Evolutionary conservation across 768 basidiomycete genomes (phyloP).

Genomic region (Boletus speciosus): DNA sequence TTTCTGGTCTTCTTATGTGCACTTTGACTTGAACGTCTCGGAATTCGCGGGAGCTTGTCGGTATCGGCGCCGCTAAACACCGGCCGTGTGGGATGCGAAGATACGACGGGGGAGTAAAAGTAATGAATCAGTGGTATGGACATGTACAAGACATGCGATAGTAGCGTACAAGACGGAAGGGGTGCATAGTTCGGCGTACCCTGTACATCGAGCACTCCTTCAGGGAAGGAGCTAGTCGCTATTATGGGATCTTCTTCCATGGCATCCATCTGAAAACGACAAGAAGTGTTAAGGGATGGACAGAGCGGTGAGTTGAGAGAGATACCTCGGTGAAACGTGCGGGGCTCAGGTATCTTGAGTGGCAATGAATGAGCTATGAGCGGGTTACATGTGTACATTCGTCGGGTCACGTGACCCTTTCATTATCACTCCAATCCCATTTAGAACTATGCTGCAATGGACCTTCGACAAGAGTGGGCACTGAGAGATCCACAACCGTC

Average conservation of each 20-base stretch:
- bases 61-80: conserved; percentile 22
- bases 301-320: background rate
- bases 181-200: conserved; percentile 11
- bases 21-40: conserved; percentile 83
- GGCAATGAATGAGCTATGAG: conserved; percentile 14
- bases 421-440: background rate
- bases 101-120: background rate
- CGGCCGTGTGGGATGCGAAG: background rate
- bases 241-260: conserved; percentile 35
- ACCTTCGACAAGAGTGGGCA: background rate
- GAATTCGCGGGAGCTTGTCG: conserved; percentile 48
- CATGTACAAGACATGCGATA: background rate
- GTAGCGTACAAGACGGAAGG: conserved; percentile 20
- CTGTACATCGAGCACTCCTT: conserved; percentile 17
- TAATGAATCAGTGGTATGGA: conserved; percentile 10
- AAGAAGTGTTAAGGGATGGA: background rate
- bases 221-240: conserved; percentile 18
- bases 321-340: conserved; percentile 5
- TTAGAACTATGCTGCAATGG: background rate
- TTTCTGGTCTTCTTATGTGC: conserved; percentile 75
- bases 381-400: conserved; percentile 3
- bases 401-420: conserved; percentile 18
- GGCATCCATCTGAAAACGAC: conserved; percentile 27
- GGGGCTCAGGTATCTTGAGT: conserved; percentile 22
- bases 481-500: background rate